Evolutionary conservation across 2,329 filamentous ascomycete species (phyloP), one percentile per base, ranked within the genome.

Genomic region (Colletotrichum graminicola): DNA sequence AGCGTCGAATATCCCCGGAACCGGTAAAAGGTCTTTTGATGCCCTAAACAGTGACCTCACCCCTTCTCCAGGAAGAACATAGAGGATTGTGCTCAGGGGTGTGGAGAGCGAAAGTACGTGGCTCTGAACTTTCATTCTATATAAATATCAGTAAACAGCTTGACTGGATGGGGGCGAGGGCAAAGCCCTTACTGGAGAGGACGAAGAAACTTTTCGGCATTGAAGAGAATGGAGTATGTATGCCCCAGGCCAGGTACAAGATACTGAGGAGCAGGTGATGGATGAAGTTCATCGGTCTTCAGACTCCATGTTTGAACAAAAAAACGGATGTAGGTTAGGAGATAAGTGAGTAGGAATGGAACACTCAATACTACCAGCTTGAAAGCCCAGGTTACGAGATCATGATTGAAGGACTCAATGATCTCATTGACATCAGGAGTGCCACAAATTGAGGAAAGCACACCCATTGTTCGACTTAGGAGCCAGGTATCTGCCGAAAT

Each of bases 31-130:
- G 4, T 72, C 62, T 29, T 36, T 41, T 5, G 67, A 29, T 5
- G 54, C 47, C 41, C 51, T 64, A 41, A 72, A 69, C 2, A 72
- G n/a, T 6, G 21, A 21, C 5, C 56, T 55, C 6, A 66, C 56
- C 7, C 51, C 66, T 14, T 71, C 56, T 21, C 70, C 70, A 12
- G 70, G 70, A 6, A 72, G 47, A 10, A 67, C 70, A 8, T 61
- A 56, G 61, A 62, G 47, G 3, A 72, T 43, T 3, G 21, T 26
- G 29, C 61, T 23, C 14, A 43, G 32, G 12, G 70, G 70, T 0
- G 57, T 5, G 5, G 55, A 52, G 0, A 72, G 12, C 23, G 52
- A 49, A 10, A 64, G n/a, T 0, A 55, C 12, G 2, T 21, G 16
- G 3, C 12, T 16, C 21, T 57, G 23, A 8, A 39, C 14, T 14